Evolutionary conservation across 306 rosid species (phyloP).

Genomic region (Glycine latifolia): DNA sequence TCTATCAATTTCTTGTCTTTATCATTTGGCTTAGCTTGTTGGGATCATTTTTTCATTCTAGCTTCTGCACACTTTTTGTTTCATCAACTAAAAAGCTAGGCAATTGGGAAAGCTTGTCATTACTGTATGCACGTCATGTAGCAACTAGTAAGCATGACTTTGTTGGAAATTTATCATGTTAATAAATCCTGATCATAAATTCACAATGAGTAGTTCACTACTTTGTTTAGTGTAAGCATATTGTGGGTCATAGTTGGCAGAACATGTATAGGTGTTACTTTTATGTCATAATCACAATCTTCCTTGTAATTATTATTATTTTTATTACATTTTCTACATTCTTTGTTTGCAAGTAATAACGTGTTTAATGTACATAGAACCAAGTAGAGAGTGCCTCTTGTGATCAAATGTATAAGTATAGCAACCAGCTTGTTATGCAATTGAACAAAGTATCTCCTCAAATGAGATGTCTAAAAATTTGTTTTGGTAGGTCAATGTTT

Average conservation of each 20-base stretch:
- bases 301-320: background rate
- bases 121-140: background rate
- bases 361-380: conserved; percentile 10
- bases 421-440: conserved; percentile 21
- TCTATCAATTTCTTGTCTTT: conserved; percentile 1
- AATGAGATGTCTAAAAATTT: background rate
- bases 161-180: background rate
- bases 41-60: background rate
- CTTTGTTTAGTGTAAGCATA: background rate
- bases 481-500: conserved; percentile 2
- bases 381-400: background rate
- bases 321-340: background rate
- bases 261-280: conserved; percentile 1
- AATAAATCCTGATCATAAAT: conserved; percentile 4
- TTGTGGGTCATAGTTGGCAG: background rate
- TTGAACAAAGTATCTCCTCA: background rate
- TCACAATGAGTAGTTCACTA: background rate
- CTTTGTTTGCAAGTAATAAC: background rate
- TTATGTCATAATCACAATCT: background rate
- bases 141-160: background rate
- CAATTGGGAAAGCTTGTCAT: conserved; percentile 15
- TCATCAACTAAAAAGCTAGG: conserved; percentile 2
- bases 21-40: background rate
- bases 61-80: conserved; percentile 2
- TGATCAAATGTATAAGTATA: conserved; percentile 14